These are phyloP conservation scores for Yamadazyma membranifaciens DNA, from an alignment of 1,139 yeast genomes.

Conservation along the genomic window DNA sequence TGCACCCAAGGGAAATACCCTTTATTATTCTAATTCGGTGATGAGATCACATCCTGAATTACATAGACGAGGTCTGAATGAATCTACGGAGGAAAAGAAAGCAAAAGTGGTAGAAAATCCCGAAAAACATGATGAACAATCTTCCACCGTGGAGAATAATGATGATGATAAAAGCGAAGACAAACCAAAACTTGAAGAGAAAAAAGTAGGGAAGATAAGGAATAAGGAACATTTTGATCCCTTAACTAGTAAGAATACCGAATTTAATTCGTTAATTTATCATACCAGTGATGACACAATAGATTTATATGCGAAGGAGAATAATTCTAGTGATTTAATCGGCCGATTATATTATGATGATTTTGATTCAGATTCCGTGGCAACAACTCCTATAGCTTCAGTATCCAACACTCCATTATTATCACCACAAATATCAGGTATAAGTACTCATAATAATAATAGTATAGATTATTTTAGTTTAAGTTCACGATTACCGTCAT, in stretches of 20 bases:
- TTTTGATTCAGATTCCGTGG: slow-evolving; percentile 34
- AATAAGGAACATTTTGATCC: slow-evolving; percentile 22
- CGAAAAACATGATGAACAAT: background rate
- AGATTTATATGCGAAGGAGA: slow-evolving; percentile 39
- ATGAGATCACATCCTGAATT: slow-evolving; percentile 18
- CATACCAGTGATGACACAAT: slow-evolving; percentile 42
- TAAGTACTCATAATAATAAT: slow-evolving; percentile 6
- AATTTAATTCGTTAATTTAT: slow-evolving; percentile 38
- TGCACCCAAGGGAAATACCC: slow-evolving; percentile 9
- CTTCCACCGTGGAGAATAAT: background rate
- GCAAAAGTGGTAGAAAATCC: background rate
- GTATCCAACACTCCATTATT: slow-evolving; percentile 18
- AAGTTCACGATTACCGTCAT: slow-evolving; percentile 10
- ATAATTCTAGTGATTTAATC: slow-evolving; percentile 39
- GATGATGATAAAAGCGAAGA: slow-evolving; percentile 5
- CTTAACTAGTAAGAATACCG: slow-evolving; percentile 39
- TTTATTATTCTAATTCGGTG: slow-evolving; percentile 13
- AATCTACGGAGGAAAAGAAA: slow-evolving; percentile 2
- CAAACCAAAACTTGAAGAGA: slow-evolving; percentile 9
- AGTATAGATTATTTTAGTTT: slow-evolving; percentile 13
- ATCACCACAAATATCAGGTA: slow-evolving; percentile 15
- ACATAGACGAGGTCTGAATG: slow-evolving; percentile 11
- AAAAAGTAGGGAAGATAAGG: slow-evolving; percentile 13
- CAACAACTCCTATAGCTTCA: slow-evolving; percentile 21
- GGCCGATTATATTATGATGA: slow-evolving; percentile 48